Evolutionary conservation across 2,329 filamentous ascomycete species (phyloP), one percentile per base, ranked within the genome.

Genomic region (Zymoseptoria crescenta): DNA sequence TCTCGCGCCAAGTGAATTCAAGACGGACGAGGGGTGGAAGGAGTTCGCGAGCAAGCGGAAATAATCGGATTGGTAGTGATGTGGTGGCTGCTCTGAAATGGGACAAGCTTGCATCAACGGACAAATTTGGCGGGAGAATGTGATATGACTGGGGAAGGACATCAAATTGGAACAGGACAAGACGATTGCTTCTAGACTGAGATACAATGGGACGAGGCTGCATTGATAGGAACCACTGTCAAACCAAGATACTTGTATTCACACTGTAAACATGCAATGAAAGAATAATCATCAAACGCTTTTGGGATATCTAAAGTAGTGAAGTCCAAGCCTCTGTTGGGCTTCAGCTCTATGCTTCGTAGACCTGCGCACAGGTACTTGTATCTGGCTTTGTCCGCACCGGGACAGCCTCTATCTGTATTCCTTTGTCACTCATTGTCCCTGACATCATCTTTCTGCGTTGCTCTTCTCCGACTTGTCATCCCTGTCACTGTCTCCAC

Each of bases 251-350:
- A 4, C 24, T 24, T 24, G 24, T 24, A 24, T 24, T 77, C 55
- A 58, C 67, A 24, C 24, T 24, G 24, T 24, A 24, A 2, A 24
- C 24, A 24, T 24, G 24, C 24, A 8, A 75, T 75, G 0, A 72
- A 69, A 0, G 41, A 62, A 30, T 30, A 6, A 30, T 30, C 29
- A 8, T 30, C 29, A 30, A 30, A 30, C 10, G 29, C 29, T 30
- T 30, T 30, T 30, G 29, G 29, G 8, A 30, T 30, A 30, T 30
- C 8, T 30, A 16, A 41, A 16, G 1, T 41, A 16, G 10, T 41
- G 10, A 41, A 16, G 10, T 41, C 35, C 10, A 16, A 41, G 10
- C 16, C 35, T 16, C 16, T 41, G 9, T 16, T 41, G 9, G 35
- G 35, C 35, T 10, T 41, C 10, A 41, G 4, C 5, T 41, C 35